These are phyloP conservation scores for Apiotrichum domesticum DNA, from an alignment of 1,284 basidiomycete genomes.

Conservation along the genomic window DNA sequence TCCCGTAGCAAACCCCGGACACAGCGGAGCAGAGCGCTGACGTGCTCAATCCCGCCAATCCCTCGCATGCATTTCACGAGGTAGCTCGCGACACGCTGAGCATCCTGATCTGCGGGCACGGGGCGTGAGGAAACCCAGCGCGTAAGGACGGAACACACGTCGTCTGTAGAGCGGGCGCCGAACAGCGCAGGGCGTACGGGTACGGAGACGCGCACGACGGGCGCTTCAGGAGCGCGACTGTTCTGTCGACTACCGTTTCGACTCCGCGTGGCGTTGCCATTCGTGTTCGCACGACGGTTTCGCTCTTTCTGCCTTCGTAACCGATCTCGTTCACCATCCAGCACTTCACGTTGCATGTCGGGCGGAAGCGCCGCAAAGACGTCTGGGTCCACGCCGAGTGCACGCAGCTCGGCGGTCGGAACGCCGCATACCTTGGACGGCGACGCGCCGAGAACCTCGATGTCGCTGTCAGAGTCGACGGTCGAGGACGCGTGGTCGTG, in stretches of 20 bases:
- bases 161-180: constrained; percentile 58
- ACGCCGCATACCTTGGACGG: constrained; percentile 17
- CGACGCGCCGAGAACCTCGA: constrained; percentile 5
- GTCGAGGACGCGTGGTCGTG: too few species aligned
- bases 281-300: constrained; percentile 9
- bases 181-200: constrained; percentile 53
- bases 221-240: background rate
- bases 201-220: constrained; percentile 44
- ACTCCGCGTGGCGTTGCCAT: constrained; percentile 41
- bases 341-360: constrained; percentile 64
- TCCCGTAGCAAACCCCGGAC: constrained; percentile 52
- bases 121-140: constrained; percentile 60
- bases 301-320: constrained; percentile 40
- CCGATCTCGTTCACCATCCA: constrained; percentile 52
- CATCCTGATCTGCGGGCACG: constrained; percentile 62
- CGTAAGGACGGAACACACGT: constrained; percentile 63
- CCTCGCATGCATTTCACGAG: constrained; percentile 60
- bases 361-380: constrained; percentile 66
- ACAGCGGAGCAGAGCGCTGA: constrained; percentile 65
- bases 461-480: background rate
- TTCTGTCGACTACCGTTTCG: constrained; percentile 41
- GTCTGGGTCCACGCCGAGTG: constrained; percentile 61
- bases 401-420: constrained; percentile 52
- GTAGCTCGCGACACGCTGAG: constrained; percentile 64
- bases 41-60: constrained; percentile 62